Percentiles rank a stretch among this genome's conserved stretches.
phyloP scores from a whole-genome alignment of 768 basidiomycete genomes.

The Pisolithus albus region DNA sequence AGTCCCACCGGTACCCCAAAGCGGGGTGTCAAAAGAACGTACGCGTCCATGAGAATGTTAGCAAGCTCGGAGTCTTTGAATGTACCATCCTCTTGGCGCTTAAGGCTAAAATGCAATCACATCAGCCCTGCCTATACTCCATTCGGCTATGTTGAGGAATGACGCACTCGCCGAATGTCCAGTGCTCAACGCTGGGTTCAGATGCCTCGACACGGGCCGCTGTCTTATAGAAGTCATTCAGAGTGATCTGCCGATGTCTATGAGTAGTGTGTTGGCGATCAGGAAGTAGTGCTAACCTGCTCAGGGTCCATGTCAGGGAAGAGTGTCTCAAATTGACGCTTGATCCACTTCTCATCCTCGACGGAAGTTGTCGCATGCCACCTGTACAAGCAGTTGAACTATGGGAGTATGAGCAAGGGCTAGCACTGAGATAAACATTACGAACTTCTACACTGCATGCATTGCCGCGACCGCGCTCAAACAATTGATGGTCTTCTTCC shows the following conservation, averaged over 20 bases:
- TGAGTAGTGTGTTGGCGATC: too few relatives aligned
- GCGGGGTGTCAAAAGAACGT: constrained; percentile 19
- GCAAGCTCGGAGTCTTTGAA: constrained; percentile 74
- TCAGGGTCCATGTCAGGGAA: constrained; percentile 52
- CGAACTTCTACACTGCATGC: constrained; percentile 74
- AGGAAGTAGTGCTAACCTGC: constrained; percentile 9
- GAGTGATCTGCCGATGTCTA: constrained; percentile 26
- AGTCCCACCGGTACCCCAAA: not conserved
- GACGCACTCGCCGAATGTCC: constrained; percentile 61
- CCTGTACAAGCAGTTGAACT: constrained; percentile 83
- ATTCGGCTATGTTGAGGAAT: not conserved
- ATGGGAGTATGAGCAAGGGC: not conserved
- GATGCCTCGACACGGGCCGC: constrained; percentile 31
- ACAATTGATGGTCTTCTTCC: constrained; percentile 50
- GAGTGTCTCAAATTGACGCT: constrained; percentile 38
- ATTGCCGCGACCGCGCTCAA: constrained; percentile 78
- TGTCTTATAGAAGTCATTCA: constrained; percentile 45
- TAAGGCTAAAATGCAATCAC: constrained; percentile 34
- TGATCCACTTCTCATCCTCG: constrained; percentile 67
- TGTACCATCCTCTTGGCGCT: constrained; percentile 47
- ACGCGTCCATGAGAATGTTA: constrained; percentile 60
- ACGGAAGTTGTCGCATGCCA: constrained; percentile 79
- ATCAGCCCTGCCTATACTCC: constrained; percentile 1
- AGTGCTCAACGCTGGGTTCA: constrained; percentile 47
- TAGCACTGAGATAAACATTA: not conserved